Evolutionary conservation across 202 grass and related monocot species (phyloP), one percentile per base, ranked within the genome.

Genomic region (Setaria italica): DNA sequence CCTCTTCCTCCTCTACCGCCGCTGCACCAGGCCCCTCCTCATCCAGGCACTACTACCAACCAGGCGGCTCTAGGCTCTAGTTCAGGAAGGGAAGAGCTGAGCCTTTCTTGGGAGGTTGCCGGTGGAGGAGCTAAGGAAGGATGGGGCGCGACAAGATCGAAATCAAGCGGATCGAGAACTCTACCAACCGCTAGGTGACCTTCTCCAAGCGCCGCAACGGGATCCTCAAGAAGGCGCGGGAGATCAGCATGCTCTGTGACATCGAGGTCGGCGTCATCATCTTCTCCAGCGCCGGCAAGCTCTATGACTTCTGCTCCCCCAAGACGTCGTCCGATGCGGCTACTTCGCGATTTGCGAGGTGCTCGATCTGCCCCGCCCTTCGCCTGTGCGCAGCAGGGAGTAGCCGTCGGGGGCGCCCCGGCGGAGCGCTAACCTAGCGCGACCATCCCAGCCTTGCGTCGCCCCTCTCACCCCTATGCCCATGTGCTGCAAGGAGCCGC

Each of bases 101-200:
- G 20, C 21, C 64, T 46, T 62, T 66, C 29, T 70, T 79, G 41
- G 10, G 47, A 79, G 25, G 19, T 41, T 15, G 76, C 59, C 30
- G 49, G 39, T 78, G 72, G 70, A 17, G 25, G 21, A 49, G 7
- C 43, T 46, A 7, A 46, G 20, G 46, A 70, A 71, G 41, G 77
- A 97, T 97, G 94, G 94, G 94, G 68, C 90, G 94, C 7, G 94
- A 92, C 15, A 97, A 97, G 91, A 97, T 97, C 58, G 92, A 97
- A 90, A 97, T 97, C 82, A 97, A 92, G 92, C 81, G 94, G 82
- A 97, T 97, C 87, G 94, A 97, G 92, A 97, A 97, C 92, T 92
- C 88, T 21, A 92, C 86, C 72, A 97, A 97, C 75, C 88, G 94
- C 42, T 90, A 94, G 86, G 94, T 94, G 19, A 97, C 94, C 54